Conservation (phyloP, 805 yeast genomes). For the Schwanniomyces polymorphus region DNA sequence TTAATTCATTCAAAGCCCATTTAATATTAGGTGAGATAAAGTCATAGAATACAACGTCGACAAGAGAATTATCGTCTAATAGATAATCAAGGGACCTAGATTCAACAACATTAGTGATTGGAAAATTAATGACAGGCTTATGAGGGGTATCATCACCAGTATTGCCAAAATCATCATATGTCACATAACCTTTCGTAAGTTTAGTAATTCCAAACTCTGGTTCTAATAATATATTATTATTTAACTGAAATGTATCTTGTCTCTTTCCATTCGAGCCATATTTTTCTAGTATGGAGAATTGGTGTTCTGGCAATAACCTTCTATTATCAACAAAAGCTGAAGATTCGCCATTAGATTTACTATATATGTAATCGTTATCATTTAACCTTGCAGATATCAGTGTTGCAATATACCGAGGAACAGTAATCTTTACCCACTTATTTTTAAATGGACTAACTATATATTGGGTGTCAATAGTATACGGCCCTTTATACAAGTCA, state of each 20-base stretch:
- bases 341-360: neutral
- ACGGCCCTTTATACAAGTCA: conserved; percentile 82
- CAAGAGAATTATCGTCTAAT: conserved; percentile 24
- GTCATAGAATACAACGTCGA: conserved; percentile 78
- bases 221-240: neutral
- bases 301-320: conserved; percentile 23
- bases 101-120: conserved; percentile 79
- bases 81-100: conserved; percentile 35
- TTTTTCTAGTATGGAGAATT: conserved; percentile 7
- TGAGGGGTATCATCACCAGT: conserved; percentile 82
- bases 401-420: conserved; percentile 60
- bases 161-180: conserved; percentile 79
- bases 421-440: conserved; percentile 66
- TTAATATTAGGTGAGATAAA: conserved; percentile 52
- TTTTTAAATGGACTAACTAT: conserved; percentile 85
- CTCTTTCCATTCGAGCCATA: neutral
- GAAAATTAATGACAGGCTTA: conserved; percentile 60
- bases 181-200: conserved; percentile 69
- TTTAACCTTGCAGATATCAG: conserved; percentile 59
- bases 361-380: conserved; percentile 45
- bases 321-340: conserved; percentile 10
- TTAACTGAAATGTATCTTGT: neutral
- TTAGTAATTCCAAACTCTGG: conserved; percentile 4
- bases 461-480: conserved; percentile 75
- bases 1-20: conserved; percentile 30